Conservation (phyloP, 2,329 filamentous ascomycete genomes). For the Alternaria brassicicola region DNA sequence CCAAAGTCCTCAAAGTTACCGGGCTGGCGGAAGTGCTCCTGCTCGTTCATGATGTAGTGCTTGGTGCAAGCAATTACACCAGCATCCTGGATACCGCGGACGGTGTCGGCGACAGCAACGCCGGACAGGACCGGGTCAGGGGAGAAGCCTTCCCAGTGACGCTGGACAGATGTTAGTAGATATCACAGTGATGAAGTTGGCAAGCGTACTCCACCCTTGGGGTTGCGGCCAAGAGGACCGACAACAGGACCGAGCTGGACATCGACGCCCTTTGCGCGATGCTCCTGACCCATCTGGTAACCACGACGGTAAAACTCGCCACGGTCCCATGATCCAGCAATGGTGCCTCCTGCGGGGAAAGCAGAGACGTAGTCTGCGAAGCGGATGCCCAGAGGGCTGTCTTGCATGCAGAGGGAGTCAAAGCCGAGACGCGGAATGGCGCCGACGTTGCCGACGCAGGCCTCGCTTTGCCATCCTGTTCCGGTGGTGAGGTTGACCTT, state of each 20-base stretch:
- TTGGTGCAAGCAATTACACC: conserved; percentile 76
- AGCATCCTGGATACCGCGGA: conserved; percentile 80
- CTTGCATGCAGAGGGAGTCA: conserved; percentile 81
- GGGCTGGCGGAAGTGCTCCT: conserved; percentile 72
- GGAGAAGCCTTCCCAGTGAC: conserved; percentile 59
- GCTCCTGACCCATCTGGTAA: conserved; percentile 75
- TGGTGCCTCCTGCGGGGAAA: conserved; percentile 78
- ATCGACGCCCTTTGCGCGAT: conserved; percentile 75
- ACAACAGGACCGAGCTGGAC: conserved; percentile 79
- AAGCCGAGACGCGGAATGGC: conserved; percentile 73
- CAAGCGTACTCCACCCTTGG: conserved; percentile 65
- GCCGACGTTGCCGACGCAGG: conserved; percentile 72
- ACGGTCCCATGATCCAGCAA: conserved; percentile 83
- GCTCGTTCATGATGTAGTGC: conserved; percentile 66
- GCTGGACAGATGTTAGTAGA: conserved; percentile 16
- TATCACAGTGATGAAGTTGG: background rate
- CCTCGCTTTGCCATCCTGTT: conserved; percentile 67
- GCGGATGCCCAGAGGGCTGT: conserved; percentile 81
- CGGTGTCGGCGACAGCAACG: conserved; percentile 71
- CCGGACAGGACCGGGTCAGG: conserved; percentile 79
- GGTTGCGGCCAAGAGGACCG: conserved; percentile 71
- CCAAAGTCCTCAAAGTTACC: conserved; percentile 64
- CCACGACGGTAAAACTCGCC: conserved; percentile 71
- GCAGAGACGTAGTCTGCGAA: conserved; percentile 80
- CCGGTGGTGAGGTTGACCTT: conserved; percentile 97